These are phyloP conservation scores for Talaromyces atroroseus DNA, from an alignment of 2,329 filamentous ascomycete genomes.

Conservation along the genomic window DNA sequence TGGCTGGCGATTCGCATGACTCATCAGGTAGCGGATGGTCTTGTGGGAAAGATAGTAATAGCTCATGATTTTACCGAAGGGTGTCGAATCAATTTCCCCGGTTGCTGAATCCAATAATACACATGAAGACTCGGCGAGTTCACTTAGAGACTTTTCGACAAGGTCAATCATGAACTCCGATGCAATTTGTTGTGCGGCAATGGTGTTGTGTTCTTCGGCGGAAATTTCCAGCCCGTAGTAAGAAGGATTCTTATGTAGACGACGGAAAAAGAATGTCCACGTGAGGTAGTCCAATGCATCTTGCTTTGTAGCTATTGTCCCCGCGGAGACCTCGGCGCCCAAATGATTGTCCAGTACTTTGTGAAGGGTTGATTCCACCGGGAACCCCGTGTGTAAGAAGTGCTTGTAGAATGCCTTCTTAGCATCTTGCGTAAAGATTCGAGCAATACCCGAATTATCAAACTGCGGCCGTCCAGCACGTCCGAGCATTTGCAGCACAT, in stretches of 20 bases:
- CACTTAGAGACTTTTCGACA: slow-evolving; percentile 77
- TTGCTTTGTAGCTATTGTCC: slow-evolving; percentile 89
- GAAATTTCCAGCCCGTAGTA: slow-evolving; percentile 96
- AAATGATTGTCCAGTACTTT: slow-evolving; percentile 97
- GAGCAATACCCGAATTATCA: slow-evolving; percentile 88
- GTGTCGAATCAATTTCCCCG: slow-evolving; percentile 82
- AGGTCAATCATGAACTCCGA: slow-evolving; percentile 94
- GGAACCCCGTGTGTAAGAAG: slow-evolving; percentile 95
- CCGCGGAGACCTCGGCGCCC: slow-evolving; percentile 87
- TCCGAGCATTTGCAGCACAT: slow-evolving; percentile 96
- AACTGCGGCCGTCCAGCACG: slow-evolving; percentile 94
- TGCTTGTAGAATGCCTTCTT: slow-evolving; percentile 99
- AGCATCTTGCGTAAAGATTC: slow-evolving; percentile 93
- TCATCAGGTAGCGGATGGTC: slow-evolving; percentile 79
- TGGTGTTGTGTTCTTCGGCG: slow-evolving; percentile 83
- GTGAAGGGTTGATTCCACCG: slow-evolving; percentile 92
- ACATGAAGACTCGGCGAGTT: slow-evolving; percentile 79
- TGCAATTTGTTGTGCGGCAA: slow-evolving; percentile 75
- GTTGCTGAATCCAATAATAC: slow-evolving; percentile 70
- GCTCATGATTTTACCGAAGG: slow-evolving; percentile 96
- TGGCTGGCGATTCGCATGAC: slow-evolving; percentile 67
- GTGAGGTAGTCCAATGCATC: slow-evolving; percentile 96
- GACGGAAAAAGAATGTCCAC: slow-evolving; percentile 98
- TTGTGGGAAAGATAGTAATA: slow-evolving; percentile 98
- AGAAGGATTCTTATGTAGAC: slow-evolving; percentile 94